phyloP scores from a whole-genome alignment of 768 basidiomycete genomes.

The Naematelia aurantialba region DNA sequence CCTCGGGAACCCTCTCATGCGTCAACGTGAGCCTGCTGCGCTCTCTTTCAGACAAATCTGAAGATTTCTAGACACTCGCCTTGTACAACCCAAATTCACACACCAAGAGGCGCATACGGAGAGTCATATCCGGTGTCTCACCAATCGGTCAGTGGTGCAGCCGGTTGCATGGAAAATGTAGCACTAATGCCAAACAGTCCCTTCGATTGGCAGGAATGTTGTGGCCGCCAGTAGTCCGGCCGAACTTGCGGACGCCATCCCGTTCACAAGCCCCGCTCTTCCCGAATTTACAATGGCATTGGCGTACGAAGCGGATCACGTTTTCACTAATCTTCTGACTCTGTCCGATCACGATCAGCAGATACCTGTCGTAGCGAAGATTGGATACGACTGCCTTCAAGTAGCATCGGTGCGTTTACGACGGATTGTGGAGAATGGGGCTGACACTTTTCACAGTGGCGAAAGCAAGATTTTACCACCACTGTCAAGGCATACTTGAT shows the following conservation, averaged over 20 bases:
- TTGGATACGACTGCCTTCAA: conserved; percentile 39
- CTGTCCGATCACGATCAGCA: conserved; percentile 59
- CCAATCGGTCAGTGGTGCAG: conserved; percentile 21
- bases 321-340: conserved; percentile 34
- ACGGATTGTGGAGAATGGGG: not conserved
- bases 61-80: conserved; percentile 23
- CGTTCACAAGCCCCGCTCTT: conserved; percentile 36
- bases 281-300: conserved; percentile 40
- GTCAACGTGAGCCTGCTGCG: conserved; percentile 33
- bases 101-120: conserved; percentile 22
- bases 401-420: conserved; percentile 37
- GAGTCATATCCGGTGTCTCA: conserved; percentile 26
- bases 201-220: conserved; percentile 22
- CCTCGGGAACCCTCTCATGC: conserved; percentile 26
- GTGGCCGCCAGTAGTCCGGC: conserved; percentile 33
- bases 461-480: conserved; percentile 68
- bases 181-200: conserved; percentile 8
- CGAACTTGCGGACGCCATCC: conserved; percentile 36
- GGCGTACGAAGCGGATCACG: conserved; percentile 38
- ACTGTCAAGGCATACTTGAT: conserved; percentile 69
- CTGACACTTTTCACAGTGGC: conserved; percentile 49
- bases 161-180: not conserved
- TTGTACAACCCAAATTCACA: conserved; percentile 43
- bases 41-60: no score
- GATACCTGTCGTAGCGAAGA: conserved; percentile 64